Base-by-base conservation (phyloP, 2,329 filamentous ascomycete genomes). In the Curvularia spicifera region DNA sequence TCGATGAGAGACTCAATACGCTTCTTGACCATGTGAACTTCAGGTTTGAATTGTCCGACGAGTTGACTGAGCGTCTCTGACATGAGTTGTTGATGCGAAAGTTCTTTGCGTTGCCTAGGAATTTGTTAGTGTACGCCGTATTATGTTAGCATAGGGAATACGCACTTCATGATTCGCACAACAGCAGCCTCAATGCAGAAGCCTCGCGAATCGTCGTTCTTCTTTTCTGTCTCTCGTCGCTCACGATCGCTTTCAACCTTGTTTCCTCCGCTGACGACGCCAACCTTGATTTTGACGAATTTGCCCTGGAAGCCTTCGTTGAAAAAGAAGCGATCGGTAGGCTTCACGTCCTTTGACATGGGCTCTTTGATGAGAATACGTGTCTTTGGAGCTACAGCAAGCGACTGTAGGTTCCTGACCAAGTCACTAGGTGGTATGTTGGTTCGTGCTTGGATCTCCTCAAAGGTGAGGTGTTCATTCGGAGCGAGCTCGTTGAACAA, bases 221-320 rank as follows among this genome's bases (percentile, higher is more conserved):
- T 90, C 68, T 88, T 85, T 74, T 93, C 88, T 0, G 91, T 94
- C 51, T 86, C 86, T 76, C 86, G 87, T 43, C 86, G 80, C 75
- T 89, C 86, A 31, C 82, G 80, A 51, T 84, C 81, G 51, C 87
- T 91, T 78, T 98, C 94, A 0, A 96, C 90, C 78, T 92, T 95
- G 74, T 92, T 96, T 18, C 89, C 85, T 1, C 88, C 86, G 49
- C 83, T 90, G 66, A 97, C 90, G 5, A 95, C 89, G 22, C 91
- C 91, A 20, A 95, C 91, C 76, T 96, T 96, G 78, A 97, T 91
- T 75, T 91, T 92, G 70, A 95, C 84, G 49, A 90, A 88, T 72
- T 91, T 93, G 78, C 91, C 93, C 47, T 86, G 83, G 78, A 97
- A 98, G 13, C 87, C 82, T 31, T 88, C 81, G 72, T 98, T 97